These are phyloP conservation scores for Xylariaceae sp. DNA, from an alignment of 2,329 filamentous ascomycete species.

Conservation along the genomic window DNA sequence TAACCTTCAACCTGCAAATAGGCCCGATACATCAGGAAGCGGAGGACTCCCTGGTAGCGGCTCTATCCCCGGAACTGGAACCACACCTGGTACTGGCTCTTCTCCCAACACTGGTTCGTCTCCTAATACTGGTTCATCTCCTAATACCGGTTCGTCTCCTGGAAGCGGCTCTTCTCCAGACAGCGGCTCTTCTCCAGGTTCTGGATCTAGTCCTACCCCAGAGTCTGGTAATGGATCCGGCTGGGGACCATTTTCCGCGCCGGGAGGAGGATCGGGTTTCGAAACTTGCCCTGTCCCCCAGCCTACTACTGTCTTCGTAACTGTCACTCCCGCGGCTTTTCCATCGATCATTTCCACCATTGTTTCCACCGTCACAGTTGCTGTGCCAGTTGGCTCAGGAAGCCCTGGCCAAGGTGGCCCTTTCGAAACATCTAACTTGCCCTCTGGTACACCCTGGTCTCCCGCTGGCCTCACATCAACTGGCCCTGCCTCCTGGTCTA, in stretches of 20 bases:
- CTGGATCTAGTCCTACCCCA: no score
- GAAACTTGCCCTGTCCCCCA: conserved; percentile 36
- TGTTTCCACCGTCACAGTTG: conserved; percentile 29
- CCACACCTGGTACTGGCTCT: no score
- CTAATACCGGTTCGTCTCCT: no score
- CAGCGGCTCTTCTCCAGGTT: background rate
- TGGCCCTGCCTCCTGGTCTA: conserved; percentile 23
- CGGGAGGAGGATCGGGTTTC: no score
- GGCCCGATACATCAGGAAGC: no score
- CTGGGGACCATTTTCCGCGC: no score
- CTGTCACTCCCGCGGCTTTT: conserved; percentile 35
- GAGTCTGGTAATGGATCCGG: no score
- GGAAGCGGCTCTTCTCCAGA: no score
- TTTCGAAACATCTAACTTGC: conserved; percentile 15
- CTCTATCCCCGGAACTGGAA: background rate
- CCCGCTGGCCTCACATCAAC: conserved; percentile 16
- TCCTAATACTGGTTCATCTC: no score
- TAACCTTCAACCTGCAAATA: no score
- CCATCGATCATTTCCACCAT: conserved; percentile 28
- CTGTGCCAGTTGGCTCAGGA: conserved; percentile 16
- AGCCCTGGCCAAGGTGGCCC: conserved; percentile 13
- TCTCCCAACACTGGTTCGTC: no score
- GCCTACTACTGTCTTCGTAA: conserved; percentile 44
- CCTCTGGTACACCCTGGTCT: conserved; percentile 20
- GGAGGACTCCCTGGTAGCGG: background rate